Base-by-base conservation (phyloP, 306 rosid genomes). In the Rosa chinensis region DNA sequence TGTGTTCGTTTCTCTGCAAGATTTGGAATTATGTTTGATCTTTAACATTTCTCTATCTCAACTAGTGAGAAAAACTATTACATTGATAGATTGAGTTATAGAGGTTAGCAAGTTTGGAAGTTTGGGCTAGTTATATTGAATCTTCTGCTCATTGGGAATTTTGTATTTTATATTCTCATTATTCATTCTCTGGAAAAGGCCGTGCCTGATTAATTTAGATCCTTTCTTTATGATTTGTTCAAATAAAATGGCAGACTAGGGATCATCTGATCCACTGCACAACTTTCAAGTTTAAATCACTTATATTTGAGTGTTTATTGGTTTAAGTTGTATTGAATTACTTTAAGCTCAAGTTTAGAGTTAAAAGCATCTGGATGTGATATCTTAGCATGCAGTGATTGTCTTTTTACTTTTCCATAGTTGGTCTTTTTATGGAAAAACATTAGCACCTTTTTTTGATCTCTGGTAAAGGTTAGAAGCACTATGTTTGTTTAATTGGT, bases 11-110 rank as follows among this genome's bases (percentile, higher is more conserved):
- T 74, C 50, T 50, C 70, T 68, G 18, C 43, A 75, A 66, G 10
- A 42, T 74, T 81, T 75, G 47, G 52, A 76, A 28, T 67, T 62
- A 7, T 50, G 45, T 18, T 5, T 55, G 66, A 10, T 58, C 10
- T 25, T 11, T 18, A 39, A 66, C 71, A 66, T 66, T 2, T 43
- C 8, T 43, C 73, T n/a, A n/a, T 68, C 35, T 68, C 52, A 43
- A 43, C 50, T 42, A 10, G 32, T 2, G 53, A 67, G 53, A 43
- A 69, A 43, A 5, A 59, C 10, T 58, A 75, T 21, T 58, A 53
- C 28, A 16, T 35, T 66, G 17, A 28, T 10, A 20, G 61, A 32
- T 35, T 32, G 40, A 76, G 48, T 45, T 61, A 8, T 20, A 21
- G 55, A 10, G 66, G 32, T 72, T 48, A 23, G 16, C 23, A 62